Evolutionary conservation across 2,329 filamentous ascomycete species (phyloP), one percentile per base, ranked within the genome.

Genomic region (Fulvia fulva): DNA sequence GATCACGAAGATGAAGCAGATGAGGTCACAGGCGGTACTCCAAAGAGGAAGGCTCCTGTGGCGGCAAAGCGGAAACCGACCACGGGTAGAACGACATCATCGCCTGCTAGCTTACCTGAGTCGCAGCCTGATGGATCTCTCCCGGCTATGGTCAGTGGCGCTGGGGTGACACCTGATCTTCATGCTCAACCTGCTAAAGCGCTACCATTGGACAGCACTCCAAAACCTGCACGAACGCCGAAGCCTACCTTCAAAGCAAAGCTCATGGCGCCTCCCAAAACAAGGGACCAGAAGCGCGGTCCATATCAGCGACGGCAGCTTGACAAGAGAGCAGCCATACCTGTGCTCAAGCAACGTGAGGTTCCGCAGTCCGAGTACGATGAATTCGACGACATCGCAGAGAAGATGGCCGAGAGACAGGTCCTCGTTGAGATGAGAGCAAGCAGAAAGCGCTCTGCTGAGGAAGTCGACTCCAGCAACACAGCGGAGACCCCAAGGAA

Each of bases 351-450:
- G 30, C 51, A 52, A 26, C 56, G 56, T 22, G 54, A 61, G 41
- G 61, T 60, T 12, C 61, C 58, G 14, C 44, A 59, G 28, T 54
- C 62, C 43, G 65, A 67, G 23, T 57, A 60, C 28, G 56, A 56
- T 11, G 60, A 66, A 16, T 68, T 61, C 51, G 58, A 67, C n/a
- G 25, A 21, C 8, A 59, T 57, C 19, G 62, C 58, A 8, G 49
- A 60, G 34, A 28, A 19, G 21, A 55, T 51, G 8, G 63, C 63
- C n/a, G 53, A 65, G 37, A 58, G 54, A 11, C 56, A 50, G 1
- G 55, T 59, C 2, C 55, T 45, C 34, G 19, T 51, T 19, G 62
- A 65, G 52, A 44, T 64, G 21, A 56, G 21, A 6, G 25, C 50
- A 11, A 58, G 53, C 46, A 47, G 46, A 32, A 59, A 55, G 44